phyloP scores from a whole-genome alignment of 192 early-diverging fungal species.

The Dissophora ornata region DNA sequence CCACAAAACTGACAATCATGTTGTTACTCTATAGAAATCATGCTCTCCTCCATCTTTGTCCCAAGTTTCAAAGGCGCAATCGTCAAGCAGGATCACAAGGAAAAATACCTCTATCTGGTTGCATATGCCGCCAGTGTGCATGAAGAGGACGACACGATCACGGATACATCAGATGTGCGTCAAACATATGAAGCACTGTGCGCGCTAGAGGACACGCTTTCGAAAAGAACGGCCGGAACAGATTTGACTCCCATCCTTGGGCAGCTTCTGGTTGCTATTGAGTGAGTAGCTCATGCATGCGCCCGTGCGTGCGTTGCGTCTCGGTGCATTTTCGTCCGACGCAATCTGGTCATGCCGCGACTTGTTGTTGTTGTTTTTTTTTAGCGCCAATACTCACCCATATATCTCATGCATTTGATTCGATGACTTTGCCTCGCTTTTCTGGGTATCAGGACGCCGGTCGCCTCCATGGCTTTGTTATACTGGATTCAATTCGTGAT shows the following conservation, averaged over 20 bases:
- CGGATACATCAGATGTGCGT: conserved; percentile 50
- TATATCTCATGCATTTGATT: too few species aligned
- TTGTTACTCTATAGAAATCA: conserved; percentile 54
- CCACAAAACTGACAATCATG: not conserved
- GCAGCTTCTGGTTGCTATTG: conserved; percentile 56
- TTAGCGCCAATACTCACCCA: too few species aligned
- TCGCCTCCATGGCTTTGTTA: conserved; percentile 66
- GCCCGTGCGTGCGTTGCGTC: not conserved
- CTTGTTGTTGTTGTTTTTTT: too few species aligned
- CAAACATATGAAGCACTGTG: conserved; percentile 45
- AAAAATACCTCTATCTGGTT: conserved; percentile 63
- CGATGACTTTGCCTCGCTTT: not conserved
- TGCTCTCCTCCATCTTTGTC: conserved; percentile 62
- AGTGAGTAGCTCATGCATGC: conserved; percentile 44
- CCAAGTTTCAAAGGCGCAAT: conserved; percentile 56
- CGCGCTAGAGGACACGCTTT: conserved; percentile 51
- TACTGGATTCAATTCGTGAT: conserved; percentile 75
- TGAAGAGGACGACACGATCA: conserved; percentile 41
- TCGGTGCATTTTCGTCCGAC: not conserved
- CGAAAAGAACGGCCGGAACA: conserved; percentile 54
- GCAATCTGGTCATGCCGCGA: too few species aligned
- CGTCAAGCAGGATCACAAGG: conserved; percentile 64
- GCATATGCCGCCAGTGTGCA: conserved; percentile 62
- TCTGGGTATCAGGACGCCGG: conserved; percentile 54
- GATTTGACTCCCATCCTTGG: conserved; percentile 54